Conservation (phyloP, 306 rosid genomes). For the Mucuna pruriens region DNA sequence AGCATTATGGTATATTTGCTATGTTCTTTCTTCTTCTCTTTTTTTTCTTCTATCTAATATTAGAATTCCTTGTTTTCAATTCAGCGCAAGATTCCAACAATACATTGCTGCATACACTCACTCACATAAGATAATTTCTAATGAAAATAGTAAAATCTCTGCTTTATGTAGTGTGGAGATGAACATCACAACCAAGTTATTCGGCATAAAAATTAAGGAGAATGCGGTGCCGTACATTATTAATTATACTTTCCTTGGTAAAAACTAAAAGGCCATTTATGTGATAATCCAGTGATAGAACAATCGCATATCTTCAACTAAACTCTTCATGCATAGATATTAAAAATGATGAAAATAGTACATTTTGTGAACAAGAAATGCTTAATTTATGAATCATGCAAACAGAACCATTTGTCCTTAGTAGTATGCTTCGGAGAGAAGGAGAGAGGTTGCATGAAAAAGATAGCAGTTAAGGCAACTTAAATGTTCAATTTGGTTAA, state of each 20-base stretch:
- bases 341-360: not conserved
- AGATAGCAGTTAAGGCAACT: not conserved
- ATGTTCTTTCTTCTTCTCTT: not conserved
- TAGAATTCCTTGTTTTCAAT: not conserved
- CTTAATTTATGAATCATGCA: not conserved
- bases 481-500: conserved; percentile 3
- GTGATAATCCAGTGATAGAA: not conserved
- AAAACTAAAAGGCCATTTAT: not conserved
- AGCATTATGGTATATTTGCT: not conserved
- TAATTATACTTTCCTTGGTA: not conserved
- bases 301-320: not conserved
- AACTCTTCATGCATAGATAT: not conserved
- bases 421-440: not conserved
- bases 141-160: not conserved
- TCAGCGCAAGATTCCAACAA: not conserved
- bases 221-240: not conserved
- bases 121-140: not conserved
- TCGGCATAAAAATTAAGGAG: not conserved
- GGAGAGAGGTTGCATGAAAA: conserved; percentile 1
- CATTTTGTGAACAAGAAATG: not conserved
- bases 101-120: not conserved
- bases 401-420: not conserved
- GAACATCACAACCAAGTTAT: not conserved
- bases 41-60: no score
- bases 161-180: not conserved